Conservation (phyloP, 176 grass and related monocot genomes). For the Raddia distichophylla region DNA sequence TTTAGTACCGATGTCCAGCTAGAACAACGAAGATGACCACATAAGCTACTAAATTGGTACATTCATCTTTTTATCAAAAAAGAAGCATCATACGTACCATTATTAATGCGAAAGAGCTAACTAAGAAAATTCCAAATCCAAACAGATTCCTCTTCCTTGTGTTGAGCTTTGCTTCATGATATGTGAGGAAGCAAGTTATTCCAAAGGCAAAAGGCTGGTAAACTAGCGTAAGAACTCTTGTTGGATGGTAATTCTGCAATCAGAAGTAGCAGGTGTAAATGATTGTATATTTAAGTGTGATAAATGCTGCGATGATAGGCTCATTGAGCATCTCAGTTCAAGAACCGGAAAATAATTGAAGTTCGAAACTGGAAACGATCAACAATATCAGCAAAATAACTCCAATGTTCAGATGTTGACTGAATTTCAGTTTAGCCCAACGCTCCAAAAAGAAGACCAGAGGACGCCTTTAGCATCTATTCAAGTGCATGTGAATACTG, state of each 20-base stretch:
- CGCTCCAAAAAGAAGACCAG: neutral
- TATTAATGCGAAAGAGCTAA: constrained; percentile 70
- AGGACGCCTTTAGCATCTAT: neutral
- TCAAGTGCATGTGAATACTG: neutral
- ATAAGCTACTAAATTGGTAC: constrained; percentile 13
- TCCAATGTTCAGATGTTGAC: neutral
- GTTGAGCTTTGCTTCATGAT: constrained; percentile 74
- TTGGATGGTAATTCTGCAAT: constrained; percentile 63
- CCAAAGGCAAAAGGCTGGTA: constrained; percentile 84
- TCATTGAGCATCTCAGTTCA: neutral
- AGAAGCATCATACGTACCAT: constrained; percentile 46
- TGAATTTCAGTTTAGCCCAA: constrained; percentile 6
- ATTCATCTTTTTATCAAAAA: neutral
- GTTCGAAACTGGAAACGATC: neutral
- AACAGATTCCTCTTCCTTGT: constrained; percentile 62
- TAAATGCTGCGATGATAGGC: constrained; percentile 1
- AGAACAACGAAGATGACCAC: constrained; percentile 25
- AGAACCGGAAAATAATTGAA: neutral
- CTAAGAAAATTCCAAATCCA: constrained; percentile 73
- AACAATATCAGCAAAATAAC: neutral
- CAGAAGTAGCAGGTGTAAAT: neutral
- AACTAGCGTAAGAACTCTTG: constrained; percentile 62
- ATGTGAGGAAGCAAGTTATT: constrained; percentile 61
- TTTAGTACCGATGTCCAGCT: constrained; percentile 94
- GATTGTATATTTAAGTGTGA: neutral